Base-by-base conservation (phyloP, 177 flowering plant genomes). In the Vitis hybrid region DNA sequence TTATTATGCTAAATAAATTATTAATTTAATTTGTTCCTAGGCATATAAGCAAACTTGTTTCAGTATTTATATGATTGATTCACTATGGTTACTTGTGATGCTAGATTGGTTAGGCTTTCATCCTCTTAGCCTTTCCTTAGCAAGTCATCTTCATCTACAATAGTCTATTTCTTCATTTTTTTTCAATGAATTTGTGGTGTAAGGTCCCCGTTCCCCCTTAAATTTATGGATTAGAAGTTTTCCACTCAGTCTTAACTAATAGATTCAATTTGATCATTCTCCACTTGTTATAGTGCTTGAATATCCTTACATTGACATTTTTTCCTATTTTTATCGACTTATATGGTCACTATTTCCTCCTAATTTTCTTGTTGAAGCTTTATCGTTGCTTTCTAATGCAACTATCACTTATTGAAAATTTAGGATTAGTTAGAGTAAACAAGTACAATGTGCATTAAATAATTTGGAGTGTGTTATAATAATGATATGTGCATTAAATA, bases 71-170 rank as follows among this genome's bases (percentile, higher is more conserved):
- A 7, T n/a, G 1, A 13, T 55, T 65, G 27, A 58, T 40, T 1
- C 54, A 40, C 9, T 56, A 57, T 68, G 52, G 12, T 76, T 52
- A 2, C 14, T n/a, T 70, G 62, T 70, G 68, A 60, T 19, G 0
- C 72, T 81, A 93, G 98, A 78, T 77, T 75, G 91, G 21, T 19
- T 19, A 88, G 64, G 95, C 97, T 11, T 96, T 91, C 84, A 77
- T 93, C 89, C 68, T 96, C 21, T 90, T 97, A 15, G 76, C 95
- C 56, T 21, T 21, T 96, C 78, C 77, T 96, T 60, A 87, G 88
- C 86, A 90, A 92, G 81, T 82, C 99, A 71, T 80, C 98, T 67
- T 87, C 99, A 54, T 77, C 97, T 52, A 90, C 91, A 50, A 88
- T 89, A 60, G 84, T 86, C 50, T 98, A 98, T 6, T 96, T 87